Percentiles rank a stretch among this genome's conserved stretches.
Evolutionary conservation across 2,329 filamentous ascomycete species (phyloP).

Genomic region (Penicillium sp.): DNA sequence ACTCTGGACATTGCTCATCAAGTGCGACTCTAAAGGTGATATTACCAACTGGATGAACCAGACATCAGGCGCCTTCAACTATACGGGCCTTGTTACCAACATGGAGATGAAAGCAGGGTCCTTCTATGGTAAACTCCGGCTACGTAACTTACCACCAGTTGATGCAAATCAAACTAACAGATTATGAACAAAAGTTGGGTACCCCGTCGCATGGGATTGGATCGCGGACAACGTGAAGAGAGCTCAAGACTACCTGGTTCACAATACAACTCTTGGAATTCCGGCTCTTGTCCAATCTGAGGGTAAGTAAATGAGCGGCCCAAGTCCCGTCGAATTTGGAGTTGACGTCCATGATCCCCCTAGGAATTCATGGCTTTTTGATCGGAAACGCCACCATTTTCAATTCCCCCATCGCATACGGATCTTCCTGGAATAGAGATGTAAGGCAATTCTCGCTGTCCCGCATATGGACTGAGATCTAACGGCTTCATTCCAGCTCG

Average conservation of each 20-base stretch:
- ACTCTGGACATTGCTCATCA: background rate
- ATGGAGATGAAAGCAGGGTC: conserved; percentile 61
- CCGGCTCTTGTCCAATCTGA: conserved; percentile 69
- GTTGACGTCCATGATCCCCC: background rate
- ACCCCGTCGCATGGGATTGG: conserved; percentile 58
- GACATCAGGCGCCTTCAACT: conserved; percentile 61
- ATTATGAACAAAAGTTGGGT: conserved; percentile 47
- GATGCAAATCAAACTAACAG: background rate
- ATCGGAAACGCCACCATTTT: conserved; percentile 70
- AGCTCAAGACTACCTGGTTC: conserved; percentile 62
- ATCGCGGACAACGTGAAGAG: conserved; percentile 57
- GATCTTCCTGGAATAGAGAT: conserved; percentile 63
- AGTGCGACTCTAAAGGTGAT: conserved; percentile 46
- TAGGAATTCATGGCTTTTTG: conserved; percentile 61
- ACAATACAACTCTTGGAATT: conserved; percentile 63
- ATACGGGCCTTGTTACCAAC: conserved; percentile 59
- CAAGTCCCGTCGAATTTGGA: background rate
- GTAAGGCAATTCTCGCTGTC: conserved; percentile 13
- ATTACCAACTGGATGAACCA: conserved; percentile 67
- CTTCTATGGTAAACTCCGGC: conserved; percentile 48
- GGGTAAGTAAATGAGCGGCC: conserved; percentile 33
- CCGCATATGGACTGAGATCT: background rate
- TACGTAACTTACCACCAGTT: too few relatives aligned
- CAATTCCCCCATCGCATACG: conserved; percentile 68
- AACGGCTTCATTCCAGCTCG: conserved; percentile 31